A percentile compares a stretch with the other conserved stretches of the same genome.
phyloP scores from a whole-genome alignment of 2,329 filamentous ascomycete genomes.

The Fusarium heterosporum region DNA sequence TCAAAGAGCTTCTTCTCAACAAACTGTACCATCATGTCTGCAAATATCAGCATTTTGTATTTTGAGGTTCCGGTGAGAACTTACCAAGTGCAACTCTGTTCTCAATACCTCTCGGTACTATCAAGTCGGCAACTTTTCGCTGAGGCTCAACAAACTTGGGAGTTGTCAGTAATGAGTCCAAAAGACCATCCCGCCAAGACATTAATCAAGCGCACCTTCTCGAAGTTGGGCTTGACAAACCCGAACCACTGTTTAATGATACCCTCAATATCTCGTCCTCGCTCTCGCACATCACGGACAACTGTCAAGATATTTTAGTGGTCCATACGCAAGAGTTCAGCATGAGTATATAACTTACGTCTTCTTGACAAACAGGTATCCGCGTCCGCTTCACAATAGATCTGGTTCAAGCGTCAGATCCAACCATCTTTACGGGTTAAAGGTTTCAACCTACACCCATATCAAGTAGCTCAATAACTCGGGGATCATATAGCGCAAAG shows the following conservation, averaged over 20 bases:
- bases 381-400: constrained; percentile 95
- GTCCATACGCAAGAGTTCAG: background rate
- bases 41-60: constrained; percentile 10
- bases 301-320: constrained; percentile 61
- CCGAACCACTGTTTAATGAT: constrained; percentile 98
- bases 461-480: constrained; percentile 87
- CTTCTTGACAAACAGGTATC: constrained; percentile 92
- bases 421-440: background rate
- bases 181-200: background rate
- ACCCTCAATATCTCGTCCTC: constrained; percentile 91
- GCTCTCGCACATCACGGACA: constrained; percentile 86
- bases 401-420: constrained; percentile 59
- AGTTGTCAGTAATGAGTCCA: constrained; percentile 18
- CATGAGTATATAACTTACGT: constrained; percentile 65
- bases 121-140: constrained; percentile 90
- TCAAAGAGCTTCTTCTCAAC: constrained; percentile 87
- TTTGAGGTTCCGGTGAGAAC: constrained; percentile 40
- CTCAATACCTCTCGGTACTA: constrained; percentile 93
- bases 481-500: constrained; percentile 88
- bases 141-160: constrained; percentile 88
- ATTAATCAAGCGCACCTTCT: constrained; percentile 64
- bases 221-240: constrained; percentile 97
- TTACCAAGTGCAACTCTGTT: constrained; percentile 89
- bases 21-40: constrained; percentile 92
- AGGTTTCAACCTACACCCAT: constrained; percentile 73